Percentiles rank a stretch among this genome's conserved stretches.
Conservation (phyloP, 2,329 filamentous ascomycete species). For the Torrubiellomyces zombiae region DNA sequence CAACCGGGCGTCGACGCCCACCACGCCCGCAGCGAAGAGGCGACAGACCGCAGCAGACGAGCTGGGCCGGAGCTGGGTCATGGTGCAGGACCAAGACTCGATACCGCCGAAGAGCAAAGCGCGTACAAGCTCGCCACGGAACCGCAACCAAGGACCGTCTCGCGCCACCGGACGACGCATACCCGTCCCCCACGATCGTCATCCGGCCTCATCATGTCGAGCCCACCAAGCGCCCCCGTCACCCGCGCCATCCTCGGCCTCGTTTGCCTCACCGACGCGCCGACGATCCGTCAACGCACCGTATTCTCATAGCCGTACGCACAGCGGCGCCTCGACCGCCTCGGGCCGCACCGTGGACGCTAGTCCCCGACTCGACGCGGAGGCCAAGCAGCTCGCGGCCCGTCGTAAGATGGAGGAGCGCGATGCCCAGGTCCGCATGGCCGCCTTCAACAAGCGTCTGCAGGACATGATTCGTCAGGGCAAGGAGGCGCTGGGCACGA, state of each 20-base stretch:
- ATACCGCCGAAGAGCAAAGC: conserved; percentile 11
- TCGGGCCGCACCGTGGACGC: conserved; percentile 14
- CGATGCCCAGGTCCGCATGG: conserved; percentile 64
- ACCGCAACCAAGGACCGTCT: conserved; percentile 16
- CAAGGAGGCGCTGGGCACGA: conserved; percentile 67
- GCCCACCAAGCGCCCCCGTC: no score
- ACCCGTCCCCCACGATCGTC: conserved; percentile 17
- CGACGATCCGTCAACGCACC: conserved; percentile 7
- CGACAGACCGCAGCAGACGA: conserved; percentile 40
- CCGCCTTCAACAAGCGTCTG: conserved; percentile 61
- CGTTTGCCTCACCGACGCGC: no score
- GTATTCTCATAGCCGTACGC: conserved; percentile 22
- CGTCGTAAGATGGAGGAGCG: conserved; percentile 56
- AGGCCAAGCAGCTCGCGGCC: conserved; percentile 61
- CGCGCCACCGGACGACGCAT: conserved; percentile 25
- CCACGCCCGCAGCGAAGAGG: conserved; percentile 31
- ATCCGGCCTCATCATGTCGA: conserved; percentile 20
- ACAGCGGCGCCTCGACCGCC: conserved; percentile 26
- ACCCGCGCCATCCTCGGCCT: conserved; percentile 8
- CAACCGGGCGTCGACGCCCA: conserved; percentile 23
- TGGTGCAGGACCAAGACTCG: conserved; percentile 33
- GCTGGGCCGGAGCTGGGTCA: conserved; percentile 53
- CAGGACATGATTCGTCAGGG: conserved; percentile 82
- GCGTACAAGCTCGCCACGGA: conserved; percentile 11
- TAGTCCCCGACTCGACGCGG: conserved; percentile 38